Evolutionary conservation across 768 basidiomycete genomes (phyloP), one percentile per base, ranked within the genome.

Genomic region (Collybiopsis luxurians): DNA sequence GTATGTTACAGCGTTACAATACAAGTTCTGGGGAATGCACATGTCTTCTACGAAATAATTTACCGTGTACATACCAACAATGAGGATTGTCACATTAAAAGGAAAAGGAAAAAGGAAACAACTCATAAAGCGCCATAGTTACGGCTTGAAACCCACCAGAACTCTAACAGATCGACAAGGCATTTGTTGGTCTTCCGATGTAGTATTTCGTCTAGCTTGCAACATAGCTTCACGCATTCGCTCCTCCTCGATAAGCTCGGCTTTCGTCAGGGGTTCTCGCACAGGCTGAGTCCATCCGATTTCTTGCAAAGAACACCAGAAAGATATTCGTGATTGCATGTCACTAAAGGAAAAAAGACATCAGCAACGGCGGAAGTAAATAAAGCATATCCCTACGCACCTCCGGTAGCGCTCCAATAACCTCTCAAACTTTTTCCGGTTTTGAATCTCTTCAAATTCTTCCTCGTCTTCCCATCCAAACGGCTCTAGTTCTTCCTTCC

Each of bases 391-490:
- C 21, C 34, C 4, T 48, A 73, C 79, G 67, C 60, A 85, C 84
- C 72, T 77, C 59, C 72, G 72, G 62, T 82, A 87, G 27, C 84
- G 73, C 52, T 85, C 84, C 45, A 87, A 59, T 21, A 87, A 67
- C 53, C 76, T 73, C 61, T 87, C 85, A 56, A 86, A 87, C 61
- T 78, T 83, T 49, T 77, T 77, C 56, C 85, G 74, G 58, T 70
- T 79, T 57, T 84, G 77, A 48, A 82, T 64, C 59, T 83, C 81
- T 61, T 77, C 80, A 45, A 85, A 68, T 60, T 87, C 84, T 51
- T 82, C 79, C 57, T 86, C 85, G 59, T 79, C 84, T 30, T 87
- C 84, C 87, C 87, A 89, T n/a, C 87, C 87, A 63, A 83, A 77
- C 15, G 76, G 78, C 54, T 71, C 66, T 26, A 89, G 69, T 57